Evolutionary conservation across 371 early-diverging fungal genomes (phyloP).

Genomic region (Rhizopus arrhizus): DNA sequence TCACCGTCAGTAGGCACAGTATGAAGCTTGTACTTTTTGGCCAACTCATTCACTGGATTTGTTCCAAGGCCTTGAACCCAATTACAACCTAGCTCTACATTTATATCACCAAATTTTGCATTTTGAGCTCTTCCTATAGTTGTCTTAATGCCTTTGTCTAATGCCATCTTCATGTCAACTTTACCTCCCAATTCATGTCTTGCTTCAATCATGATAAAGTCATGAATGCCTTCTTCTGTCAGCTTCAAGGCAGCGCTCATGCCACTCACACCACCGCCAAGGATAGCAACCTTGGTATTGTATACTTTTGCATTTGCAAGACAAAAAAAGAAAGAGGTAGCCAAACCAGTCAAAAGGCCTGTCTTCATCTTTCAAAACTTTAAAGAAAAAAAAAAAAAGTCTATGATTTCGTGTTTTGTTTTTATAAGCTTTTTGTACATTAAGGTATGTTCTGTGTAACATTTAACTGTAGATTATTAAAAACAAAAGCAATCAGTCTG

Average conservation of each 20-base stretch:
- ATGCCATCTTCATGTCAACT: not conserved
- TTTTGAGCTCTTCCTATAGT: constrained; percentile 47
- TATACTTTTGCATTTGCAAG: constrained; percentile 18
- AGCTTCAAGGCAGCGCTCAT: constrained; percentile 51
- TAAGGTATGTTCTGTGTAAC: too few relatives aligned
- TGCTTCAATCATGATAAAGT: constrained; percentile 52
- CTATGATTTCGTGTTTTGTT: too few relatives aligned
- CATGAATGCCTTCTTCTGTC: constrained; percentile 37
- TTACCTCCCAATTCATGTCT: constrained; percentile 45
- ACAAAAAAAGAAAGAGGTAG: not conserved
- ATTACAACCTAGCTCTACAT: constrained; percentile 50
- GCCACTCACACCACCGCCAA: constrained; percentile 54
- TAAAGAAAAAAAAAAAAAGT: not conserved
- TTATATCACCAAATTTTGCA: constrained; percentile 35
- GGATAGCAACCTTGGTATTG: constrained; percentile 47
- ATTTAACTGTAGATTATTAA: too few relatives aligned
- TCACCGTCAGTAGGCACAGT: constrained; percentile 34
- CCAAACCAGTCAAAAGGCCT: not conserved
- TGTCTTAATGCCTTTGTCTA: too few relatives aligned
- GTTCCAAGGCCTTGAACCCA: constrained; percentile 58
- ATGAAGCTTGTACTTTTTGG: constrained; percentile 37
- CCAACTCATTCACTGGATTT: constrained; percentile 46
- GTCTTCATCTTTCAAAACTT: constrained; percentile 1
- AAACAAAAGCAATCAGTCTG: too few relatives aligned
- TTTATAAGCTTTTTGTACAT: too few relatives aligned